Evolutionary conservation across 192 early-diverging fungal species (phyloP).

Genomic region (Fimicolochytrium jonesii): DNA sequence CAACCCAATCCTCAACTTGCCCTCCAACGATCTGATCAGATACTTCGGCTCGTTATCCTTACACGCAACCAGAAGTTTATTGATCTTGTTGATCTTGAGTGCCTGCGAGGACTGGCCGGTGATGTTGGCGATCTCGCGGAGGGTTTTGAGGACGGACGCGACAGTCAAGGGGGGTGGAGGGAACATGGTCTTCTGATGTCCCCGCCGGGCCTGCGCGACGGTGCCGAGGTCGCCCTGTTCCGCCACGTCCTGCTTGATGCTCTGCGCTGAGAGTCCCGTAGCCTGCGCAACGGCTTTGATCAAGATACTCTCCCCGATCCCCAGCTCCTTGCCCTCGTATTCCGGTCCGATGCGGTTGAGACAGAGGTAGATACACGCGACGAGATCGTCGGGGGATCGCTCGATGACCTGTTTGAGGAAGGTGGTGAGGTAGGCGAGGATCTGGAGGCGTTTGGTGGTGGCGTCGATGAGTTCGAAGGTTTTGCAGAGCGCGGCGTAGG

Average conservation of each 20-base stretch:
- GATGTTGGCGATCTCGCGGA: slow-evolving; percentile 82
- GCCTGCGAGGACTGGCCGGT: slow-evolving; percentile 71
- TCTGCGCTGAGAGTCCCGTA: slow-evolving; percentile 69
- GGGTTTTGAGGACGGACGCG: slow-evolving; percentile 72
- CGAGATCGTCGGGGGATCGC: slow-evolving; percentile 57
- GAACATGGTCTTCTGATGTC: slow-evolving; percentile 81
- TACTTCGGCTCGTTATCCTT: slow-evolving; percentile 79
- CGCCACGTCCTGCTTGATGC: slow-evolving; percentile 76
- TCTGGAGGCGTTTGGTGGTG: slow-evolving; percentile 86
- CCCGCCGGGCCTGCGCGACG: slow-evolving; percentile 75
- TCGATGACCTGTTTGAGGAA: slow-evolving; percentile 68
- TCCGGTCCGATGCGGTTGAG: slow-evolving; percentile 89
- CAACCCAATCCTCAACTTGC: slow-evolving; percentile 92
- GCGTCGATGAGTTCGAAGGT: slow-evolving; percentile 84
- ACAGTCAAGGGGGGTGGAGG: slow-evolving; percentile 76
- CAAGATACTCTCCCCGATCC: slow-evolving; percentile 88
- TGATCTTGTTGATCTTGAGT: slow-evolving; percentile 73
- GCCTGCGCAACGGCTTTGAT: slow-evolving; percentile 90
- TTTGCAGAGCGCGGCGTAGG: slow-evolving; percentile 84
- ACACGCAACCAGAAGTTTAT: slow-evolving; percentile 70
- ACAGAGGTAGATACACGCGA: slow-evolving; percentile 84
- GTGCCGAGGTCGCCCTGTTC: slow-evolving; percentile 84
- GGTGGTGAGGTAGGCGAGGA: slow-evolving; percentile 62
- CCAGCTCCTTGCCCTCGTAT: slow-evolving; percentile 92
- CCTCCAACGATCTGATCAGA: slow-evolving; percentile 82